These are phyloP conservation scores for Helianthus tuberosus DNA, from an alignment of 129 eudicot genomes.

Conservation along the genomic window DNA sequence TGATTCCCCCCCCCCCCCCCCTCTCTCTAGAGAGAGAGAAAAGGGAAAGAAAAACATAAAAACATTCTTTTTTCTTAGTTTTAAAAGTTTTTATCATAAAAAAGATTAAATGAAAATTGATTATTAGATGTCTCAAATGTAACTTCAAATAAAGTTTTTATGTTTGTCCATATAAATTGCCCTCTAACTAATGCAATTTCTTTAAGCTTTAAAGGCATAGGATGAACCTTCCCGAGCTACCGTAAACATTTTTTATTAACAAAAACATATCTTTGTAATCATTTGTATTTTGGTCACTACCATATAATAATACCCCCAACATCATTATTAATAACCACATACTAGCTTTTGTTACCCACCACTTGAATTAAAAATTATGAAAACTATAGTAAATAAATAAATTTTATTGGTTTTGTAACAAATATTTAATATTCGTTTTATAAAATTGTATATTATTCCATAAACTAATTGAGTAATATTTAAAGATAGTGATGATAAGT, in stretches of 20 bases:
- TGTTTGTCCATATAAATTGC: no score
- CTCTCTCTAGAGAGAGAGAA: no score
- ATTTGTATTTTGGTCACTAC: constrained; percentile 31
- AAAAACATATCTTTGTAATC: constrained; percentile 20
- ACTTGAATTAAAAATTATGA: background rate
- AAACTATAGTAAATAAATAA: background rate
- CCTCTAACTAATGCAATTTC: no score
- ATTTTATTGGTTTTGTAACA: background rate
- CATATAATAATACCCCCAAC: constrained; percentile 26
- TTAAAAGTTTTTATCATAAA: no score
- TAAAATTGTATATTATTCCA: no score
- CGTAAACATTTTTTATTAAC: constrained; percentile 17
- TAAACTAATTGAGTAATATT: background rate
- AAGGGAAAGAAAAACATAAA: no score
- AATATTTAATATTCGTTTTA: background rate
- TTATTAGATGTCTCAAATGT: no score
- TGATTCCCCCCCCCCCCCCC: no score
- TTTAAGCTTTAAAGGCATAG: background rate
- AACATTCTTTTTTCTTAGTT: no score
- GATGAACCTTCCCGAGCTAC: constrained; percentile 24
- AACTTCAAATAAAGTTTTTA: no score
- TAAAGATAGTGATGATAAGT: no score
- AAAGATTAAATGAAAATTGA: no score
- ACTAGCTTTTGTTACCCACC: constrained; percentile 23
- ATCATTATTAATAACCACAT: constrained; percentile 33